Evolutionary conservation across 1,284 basidiomycete genomes (phyloP).

Genomic region (Ustilago tritici): DNA sequence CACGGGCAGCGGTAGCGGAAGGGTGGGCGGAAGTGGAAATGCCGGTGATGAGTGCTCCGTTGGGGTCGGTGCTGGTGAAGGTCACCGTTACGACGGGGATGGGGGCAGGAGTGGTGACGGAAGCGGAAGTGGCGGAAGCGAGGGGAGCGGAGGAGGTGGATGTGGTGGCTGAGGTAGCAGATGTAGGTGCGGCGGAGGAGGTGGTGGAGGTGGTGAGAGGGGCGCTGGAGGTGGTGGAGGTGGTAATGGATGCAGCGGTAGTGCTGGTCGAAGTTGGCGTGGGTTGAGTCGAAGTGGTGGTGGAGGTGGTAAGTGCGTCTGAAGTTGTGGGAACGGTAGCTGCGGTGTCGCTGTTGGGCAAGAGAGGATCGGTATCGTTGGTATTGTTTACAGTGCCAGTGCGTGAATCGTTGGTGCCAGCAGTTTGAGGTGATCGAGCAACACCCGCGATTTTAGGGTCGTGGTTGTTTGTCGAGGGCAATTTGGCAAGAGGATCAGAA

Average conservation of each 20-base stretch:
- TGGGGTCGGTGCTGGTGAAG: constrained; percentile 27
- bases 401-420: constrained; percentile 3
- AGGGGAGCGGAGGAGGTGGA: constrained; percentile 16
- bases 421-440: constrained; percentile 30
- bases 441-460: constrained; percentile 13
- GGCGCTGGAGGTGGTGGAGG: constrained; percentile 19
- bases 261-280: constrained; percentile 24
- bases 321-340: constrained; percentile 8
- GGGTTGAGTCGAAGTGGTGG: constrained; percentile 9
- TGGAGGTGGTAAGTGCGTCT: constrained; percentile 8
- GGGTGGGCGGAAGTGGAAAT: constrained; percentile 31
- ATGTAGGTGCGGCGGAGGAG: constrained; percentile 5
- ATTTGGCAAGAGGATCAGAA: background rate
- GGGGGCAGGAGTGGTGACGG: constrained; percentile 10
- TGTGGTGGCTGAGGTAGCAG: constrained; percentile 20
- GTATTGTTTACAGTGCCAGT: constrained; percentile 7
- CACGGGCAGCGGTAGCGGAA: constrained; percentile 7
- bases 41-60: constrained; percentile 34
- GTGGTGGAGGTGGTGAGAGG: constrained; percentile 21
- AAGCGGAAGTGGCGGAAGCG: constrained; percentile 15
- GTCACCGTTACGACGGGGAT: constrained; percentile 47
- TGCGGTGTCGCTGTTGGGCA: constrained; percentile 2
- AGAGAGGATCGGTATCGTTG: background rate
- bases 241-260: constrained; percentile 11
- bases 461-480: background rate